Base-by-base conservation (phyloP, 2,329 filamentous ascomycete species). In the Arthrinium puccinioides region DNA sequence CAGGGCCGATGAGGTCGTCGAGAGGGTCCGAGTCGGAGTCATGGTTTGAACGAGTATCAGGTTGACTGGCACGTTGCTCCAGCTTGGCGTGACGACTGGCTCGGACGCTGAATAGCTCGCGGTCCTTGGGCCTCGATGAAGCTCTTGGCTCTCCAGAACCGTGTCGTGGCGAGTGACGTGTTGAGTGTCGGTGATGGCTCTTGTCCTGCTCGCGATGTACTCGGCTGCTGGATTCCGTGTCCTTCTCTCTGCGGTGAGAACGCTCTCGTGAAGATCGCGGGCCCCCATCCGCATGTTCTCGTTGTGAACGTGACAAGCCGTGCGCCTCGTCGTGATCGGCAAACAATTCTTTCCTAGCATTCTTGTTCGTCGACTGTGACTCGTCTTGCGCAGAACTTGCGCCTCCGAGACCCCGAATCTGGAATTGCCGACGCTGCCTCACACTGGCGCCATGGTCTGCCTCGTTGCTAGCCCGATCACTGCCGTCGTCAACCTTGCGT, bases 1-100 rank as follows among this genome's bases (percentile, higher is more conserved):
- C 79, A 1, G 87, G 87, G 0, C 88, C 89, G 23, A 95, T 80
- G 15, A 90, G 64, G 4, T 82, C 77, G 39, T 88, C 81, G 4
- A 88, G 63, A 1, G 85, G 81, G 54, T 94, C 86, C 0, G 84
- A 88, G 26, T 69, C 67, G n/a, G 62, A 61, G 5, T 56, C 51
- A 4, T 39, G 26, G 3, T 52, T 45, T 21, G 45, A 37, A 9
- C 33, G 24, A 20, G 32, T 21, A 25, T 31, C 27, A 21, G 28
- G 31, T 27, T 2, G 54, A 51, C 5, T 21, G 27, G 32, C 27
- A 21, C 26, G 31, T 27, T 2, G 54, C 51, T 5, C 54, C 36
- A 9, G 39, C 28, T 9, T 41, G 32, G 25, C 29, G 21, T 28
- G 11, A 28, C 24, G 16, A 36, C 27, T 26, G 26, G 25, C n/a